Evolutionary conservation across 129 eudicot species (phyloP).

Genomic region (Flaveria trinervia): DNA sequence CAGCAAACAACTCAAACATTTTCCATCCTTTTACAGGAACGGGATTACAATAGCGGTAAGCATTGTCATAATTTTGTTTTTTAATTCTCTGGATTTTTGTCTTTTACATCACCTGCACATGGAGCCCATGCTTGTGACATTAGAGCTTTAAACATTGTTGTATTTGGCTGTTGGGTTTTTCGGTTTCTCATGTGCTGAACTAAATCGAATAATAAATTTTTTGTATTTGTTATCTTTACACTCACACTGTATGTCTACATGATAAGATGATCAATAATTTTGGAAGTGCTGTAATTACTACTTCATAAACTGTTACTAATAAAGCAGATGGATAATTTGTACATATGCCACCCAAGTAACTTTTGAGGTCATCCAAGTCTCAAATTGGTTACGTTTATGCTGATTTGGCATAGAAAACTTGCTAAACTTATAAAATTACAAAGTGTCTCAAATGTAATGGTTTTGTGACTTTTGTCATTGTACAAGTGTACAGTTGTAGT

Average conservation of each 20-base stretch:
- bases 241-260: background rate
- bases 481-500: background rate
- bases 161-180: background rate
- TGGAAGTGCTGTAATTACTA: background rate
- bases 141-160: background rate
- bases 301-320: background rate
- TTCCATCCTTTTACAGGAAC: conserved; percentile 77
- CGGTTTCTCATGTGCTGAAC: background rate
- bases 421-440: background rate
- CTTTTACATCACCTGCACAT: background rate
- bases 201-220: too few species aligned
- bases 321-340: background rate
- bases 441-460: background rate
- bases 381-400: background rate
- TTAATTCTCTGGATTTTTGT: background rate
- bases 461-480: background rate
- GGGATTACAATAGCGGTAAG: conserved; percentile 83
- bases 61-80: background rate
- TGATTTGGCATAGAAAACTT: background rate
- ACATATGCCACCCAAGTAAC: background rate
- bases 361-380: background rate
- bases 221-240: background rate
- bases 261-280: background rate
- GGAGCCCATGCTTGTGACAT: conserved; percentile 1
- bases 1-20: conserved; percentile 90